Evolutionary conservation across 1,284 basidiomycete genomes (phyloP).

Genomic region (Cryptococcus sp.): DNA sequence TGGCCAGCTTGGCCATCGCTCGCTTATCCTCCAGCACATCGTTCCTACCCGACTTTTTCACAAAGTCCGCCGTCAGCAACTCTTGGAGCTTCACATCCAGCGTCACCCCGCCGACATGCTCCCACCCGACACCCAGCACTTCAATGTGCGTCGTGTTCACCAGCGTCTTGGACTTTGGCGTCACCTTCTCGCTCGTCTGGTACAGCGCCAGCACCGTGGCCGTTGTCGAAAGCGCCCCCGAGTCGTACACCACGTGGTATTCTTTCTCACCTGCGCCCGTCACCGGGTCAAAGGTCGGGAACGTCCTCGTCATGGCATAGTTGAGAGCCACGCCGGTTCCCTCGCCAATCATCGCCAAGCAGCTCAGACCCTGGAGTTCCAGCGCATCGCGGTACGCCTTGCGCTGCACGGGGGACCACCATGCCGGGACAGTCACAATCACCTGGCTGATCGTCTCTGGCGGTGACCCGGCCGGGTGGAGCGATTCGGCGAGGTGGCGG

Average conservation of each 20-base stretch:
- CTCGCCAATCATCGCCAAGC: constrained; percentile 83
- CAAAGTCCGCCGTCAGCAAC: constrained; percentile 72
- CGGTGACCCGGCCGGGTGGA: constrained; percentile 53
- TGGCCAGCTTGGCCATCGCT: constrained; percentile 89
- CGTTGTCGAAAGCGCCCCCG: constrained; percentile 80
- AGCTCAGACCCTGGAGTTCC: constrained; percentile 80
- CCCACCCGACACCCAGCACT: constrained; percentile 74
- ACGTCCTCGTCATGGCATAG: constrained; percentile 92
- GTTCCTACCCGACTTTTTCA: constrained; percentile 53
- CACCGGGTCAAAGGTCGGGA: constrained; percentile 54
- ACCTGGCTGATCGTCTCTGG: constrained; percentile 73
- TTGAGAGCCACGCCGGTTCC: constrained; percentile 89
- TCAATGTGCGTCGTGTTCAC: constrained; percentile 68
- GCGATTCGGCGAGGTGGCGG: constrained; percentile 76
- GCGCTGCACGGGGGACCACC: constrained; percentile 80
- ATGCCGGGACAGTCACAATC: constrained; percentile 80
- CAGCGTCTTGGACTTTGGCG: constrained; percentile 51
- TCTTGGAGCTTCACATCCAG: constrained; percentile 81
- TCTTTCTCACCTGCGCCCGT: constrained; percentile 57
- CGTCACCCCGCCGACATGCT: constrained; percentile 73
- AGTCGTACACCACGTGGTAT: constrained; percentile 90
- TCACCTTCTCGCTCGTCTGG: constrained; percentile 52
- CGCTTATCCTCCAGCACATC: constrained; percentile 59
- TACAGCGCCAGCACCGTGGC: constrained; percentile 83
- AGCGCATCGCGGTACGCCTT: constrained; percentile 86